Conservation (phyloP, 2,329 filamentous ascomycete genomes). For the Hypoxylon rubiginosum region DNA sequence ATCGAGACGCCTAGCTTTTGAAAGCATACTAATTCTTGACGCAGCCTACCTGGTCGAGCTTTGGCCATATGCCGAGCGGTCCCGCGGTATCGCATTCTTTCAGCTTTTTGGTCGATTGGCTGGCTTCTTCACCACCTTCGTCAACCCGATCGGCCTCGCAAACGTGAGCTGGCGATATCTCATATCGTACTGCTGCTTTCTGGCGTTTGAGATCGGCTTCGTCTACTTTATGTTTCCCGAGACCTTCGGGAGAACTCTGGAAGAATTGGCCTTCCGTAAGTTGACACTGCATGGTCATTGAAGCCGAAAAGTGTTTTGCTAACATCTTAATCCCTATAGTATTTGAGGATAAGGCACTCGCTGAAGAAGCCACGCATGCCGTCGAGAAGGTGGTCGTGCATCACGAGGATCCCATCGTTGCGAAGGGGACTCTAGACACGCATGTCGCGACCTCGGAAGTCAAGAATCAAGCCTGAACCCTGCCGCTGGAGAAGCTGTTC, state of each 20-base stretch:
- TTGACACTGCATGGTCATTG: slow-evolving; percentile 15
- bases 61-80: slow-evolving; percentile 68
- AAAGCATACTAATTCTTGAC: slow-evolving; percentile 15
- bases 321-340: slow-evolving; percentile 48
- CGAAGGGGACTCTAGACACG: slow-evolving; percentile 1
- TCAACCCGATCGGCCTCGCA: slow-evolving; percentile 60
- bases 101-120: slow-evolving; percentile 65
- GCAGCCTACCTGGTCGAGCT: slow-evolving; percentile 68
- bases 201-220: slow-evolving; percentile 59
- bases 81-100: slow-evolving; percentile 70
- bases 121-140: slow-evolving; percentile 59
- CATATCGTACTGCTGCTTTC: slow-evolving; percentile 60
- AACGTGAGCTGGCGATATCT: slow-evolving; percentile 59
- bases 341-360: slow-evolving; percentile 57
- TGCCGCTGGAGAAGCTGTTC: not conserved
- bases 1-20: not conserved
- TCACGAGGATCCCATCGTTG: slow-evolving; percentile 30
- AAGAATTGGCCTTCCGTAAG: slow-evolving; percentile 69
- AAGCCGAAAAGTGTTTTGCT: slow-evolving; percentile 13
- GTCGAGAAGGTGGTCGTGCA: slow-evolving; percentile 55
- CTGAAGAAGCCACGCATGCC: slow-evolving; percentile 56
- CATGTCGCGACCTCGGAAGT: slow-evolving; percentile 9
- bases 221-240: slow-evolving; percentile 89
- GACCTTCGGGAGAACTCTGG: slow-evolving; percentile 83
- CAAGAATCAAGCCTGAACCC: slow-evolving; percentile 7